Evolutionary conservation across 192 early-diverging fungal genomes (phyloP), one percentile per base, ranked within the genome.

Genomic region (Coemansia sp.): DNA sequence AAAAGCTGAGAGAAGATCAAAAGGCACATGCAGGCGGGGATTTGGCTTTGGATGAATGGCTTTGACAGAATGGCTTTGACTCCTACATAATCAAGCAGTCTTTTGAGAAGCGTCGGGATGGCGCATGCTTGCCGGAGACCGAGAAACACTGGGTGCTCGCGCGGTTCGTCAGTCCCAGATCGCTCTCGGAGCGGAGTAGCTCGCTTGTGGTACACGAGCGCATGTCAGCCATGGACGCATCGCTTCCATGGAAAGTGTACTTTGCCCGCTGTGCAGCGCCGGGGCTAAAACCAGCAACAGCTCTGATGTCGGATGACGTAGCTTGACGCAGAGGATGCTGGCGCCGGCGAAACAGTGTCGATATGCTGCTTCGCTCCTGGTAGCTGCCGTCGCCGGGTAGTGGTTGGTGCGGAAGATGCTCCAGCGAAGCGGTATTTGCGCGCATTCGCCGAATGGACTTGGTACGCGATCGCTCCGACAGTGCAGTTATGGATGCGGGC

Each of bases 21-120:
- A 51, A 30, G 6, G 19, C 48, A 51, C 32, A 49, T 49, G 10
- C 3, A 58, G 47, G 26, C 24, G 22, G 23, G 22, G 22, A 21
- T 27, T 12, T 48, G 64, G 9, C 3, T 31, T 9, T 54, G 48
- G 41, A 10, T 18, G 21, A 3, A 38, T 38, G 59, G 7, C 2
- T 31, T 8, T 53, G 48, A 25, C 10, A 5, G 21, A 1, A 44
- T 44, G 38, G 5, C 38, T 44, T 44, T 44, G 38, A 44, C 38
- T 44, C 24, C 62, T 71, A 79, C 77, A 80, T 80, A n/a, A 80
- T 54, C 2, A 74, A 59, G 50, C 77, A 80, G 54, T 80, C 77
- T 58, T 67, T 67, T 21, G 68, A 38, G n/a, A 68, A 47, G 55
- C 67, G 71, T 38, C 58, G 62, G 30, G 62, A 28, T 16, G 56